Evolutionary conservation across 345 rosid genomes (phyloP).

Genomic region (Camelina sativa): DNA sequence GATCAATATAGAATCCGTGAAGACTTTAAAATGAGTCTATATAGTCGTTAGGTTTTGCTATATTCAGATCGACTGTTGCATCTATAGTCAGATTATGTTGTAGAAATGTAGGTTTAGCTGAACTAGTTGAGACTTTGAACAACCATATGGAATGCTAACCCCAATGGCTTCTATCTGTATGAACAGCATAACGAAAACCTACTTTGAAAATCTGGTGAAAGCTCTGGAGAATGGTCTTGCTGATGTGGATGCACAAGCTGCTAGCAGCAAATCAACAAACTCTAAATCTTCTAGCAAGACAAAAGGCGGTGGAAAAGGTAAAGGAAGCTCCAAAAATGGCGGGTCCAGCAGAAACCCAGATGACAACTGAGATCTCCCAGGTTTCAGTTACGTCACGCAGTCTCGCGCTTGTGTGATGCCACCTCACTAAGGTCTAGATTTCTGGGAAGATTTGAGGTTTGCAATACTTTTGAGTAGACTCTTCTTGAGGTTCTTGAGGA

Average conservation of each 20-base stretch:
- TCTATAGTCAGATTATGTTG: constrained; percentile 6
- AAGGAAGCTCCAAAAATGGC: constrained; percentile 43
- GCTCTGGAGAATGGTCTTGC: constrained; percentile 84
- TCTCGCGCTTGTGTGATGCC: background rate
- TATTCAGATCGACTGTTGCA: background rate
- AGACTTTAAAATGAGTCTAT: constrained; percentile 15
- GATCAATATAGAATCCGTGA: background rate
- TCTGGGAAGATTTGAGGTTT: background rate
- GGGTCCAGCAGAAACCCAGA: constrained; percentile 33
- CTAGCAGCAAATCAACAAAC: constrained; percentile 41
- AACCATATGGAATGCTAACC: constrained; percentile 27
- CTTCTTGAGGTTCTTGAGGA: constrained; percentile 15
- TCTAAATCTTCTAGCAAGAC: constrained; percentile 35
- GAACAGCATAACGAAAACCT: constrained; percentile 79
- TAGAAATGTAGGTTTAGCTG: constrained; percentile 1
- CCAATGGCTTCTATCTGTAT: constrained; percentile 17
- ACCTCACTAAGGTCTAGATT: background rate
- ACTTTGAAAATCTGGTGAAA: constrained; percentile 82
- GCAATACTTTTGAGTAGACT: background rate
- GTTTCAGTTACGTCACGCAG: constrained; percentile 14
- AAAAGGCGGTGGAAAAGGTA: constrained; percentile 37
- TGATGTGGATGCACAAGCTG: constrained; percentile 55
- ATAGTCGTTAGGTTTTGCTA: constrained; percentile 1
- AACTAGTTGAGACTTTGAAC: constrained; percentile 2
- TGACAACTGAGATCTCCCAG: constrained; percentile 33